Evolutionary conservation across 2,329 filamentous ascomycete species (phyloP), one percentile per base, ranked within the genome.

Genomic region (Diaporthe humulicola): DNA sequence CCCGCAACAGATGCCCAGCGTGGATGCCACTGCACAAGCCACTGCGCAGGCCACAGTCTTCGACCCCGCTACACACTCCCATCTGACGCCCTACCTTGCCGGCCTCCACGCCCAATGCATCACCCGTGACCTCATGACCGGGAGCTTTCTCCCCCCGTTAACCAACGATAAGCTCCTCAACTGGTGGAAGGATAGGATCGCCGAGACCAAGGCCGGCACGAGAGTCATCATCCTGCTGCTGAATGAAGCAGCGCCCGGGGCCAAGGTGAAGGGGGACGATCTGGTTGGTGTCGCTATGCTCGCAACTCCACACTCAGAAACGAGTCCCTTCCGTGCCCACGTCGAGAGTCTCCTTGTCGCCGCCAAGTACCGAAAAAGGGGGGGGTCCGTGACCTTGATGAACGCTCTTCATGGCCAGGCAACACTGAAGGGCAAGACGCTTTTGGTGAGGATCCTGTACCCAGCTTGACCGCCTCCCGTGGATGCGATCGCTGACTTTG

Each of bases 271-370:
- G 42, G 86, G 86, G 1, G 76, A 84, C 2, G 86, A 89, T 71
- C 82, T 90, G 38, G 85, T 90, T 74, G 91, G 91, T 9, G 86
- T 90, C 54, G 90, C 89, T 33, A 89, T 89, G 85, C 83, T 93
- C 4, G 79, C 78, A 61, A 86, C 88, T 81, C 88, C 89, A 8
- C 81, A 82, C 25, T 85, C 84, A 5, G 88, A 93, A 80, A 92
- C 91, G 5, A 89, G 87, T 0, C 85, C 86, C 0, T 90, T 90
- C 77, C 84, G 90, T 40, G 90, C 85, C 3, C 78, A 81, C 14
- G 88, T 93, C 2, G 88, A 93, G 81, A 90, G 90, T 80, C 83
- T 93, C 48, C 83, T 93, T 52, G 85, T 93, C 14, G 87, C 86
- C 75, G 88, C 88, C 17, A 83, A 83, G 60, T 87, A 87, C 78